Conservation (phyloP, 2,329 filamentous ascomycete species). For the Lachnellula subtilissima region DNA sequence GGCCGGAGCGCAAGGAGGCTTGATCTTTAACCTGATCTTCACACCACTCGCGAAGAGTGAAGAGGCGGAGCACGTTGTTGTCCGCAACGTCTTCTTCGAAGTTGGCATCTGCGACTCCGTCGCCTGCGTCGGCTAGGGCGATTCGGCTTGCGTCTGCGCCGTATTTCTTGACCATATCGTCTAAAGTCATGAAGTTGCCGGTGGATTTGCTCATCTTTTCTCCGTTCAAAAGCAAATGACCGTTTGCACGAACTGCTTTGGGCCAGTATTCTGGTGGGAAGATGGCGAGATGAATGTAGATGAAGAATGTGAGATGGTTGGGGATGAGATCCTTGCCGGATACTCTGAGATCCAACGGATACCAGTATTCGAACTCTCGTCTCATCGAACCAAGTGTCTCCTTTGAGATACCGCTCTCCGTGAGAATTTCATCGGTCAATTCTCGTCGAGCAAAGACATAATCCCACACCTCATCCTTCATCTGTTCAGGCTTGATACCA, state of each 20-base stretch:
- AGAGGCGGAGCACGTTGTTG: conserved; percentile 81
- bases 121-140: conserved; percentile 88
- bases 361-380: conserved; percentile 94
- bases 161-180: conserved; percentile 83
- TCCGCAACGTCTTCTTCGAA: conserved; percentile 95
- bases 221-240: conserved; percentile 89
- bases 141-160: conserved; percentile 90
- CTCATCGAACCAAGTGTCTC: conserved; percentile 74
- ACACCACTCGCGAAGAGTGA: conserved; percentile 81
- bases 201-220: conserved; percentile 99
- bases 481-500: conserved; percentile 73
- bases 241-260: conserved; percentile 77
- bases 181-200: conserved; percentile 92
- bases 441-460: conserved; percentile 82
- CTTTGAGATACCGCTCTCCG: conserved; percentile 65
- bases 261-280: conserved; percentile 91
- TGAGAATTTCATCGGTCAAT: conserved; percentile 58
- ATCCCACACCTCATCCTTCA: conserved; percentile 95
- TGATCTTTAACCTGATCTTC: conserved; percentile 76
- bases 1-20: conserved; percentile 67
- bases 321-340: conserved; percentile 91
- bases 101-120: conserved; percentile 92
- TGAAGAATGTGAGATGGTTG: conserved; percentile 92
- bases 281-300: conserved; percentile 88
- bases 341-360: conserved; percentile 81